Evolutionary conservation across 2,329 filamentous ascomycete species (phyloP).

Genomic region (Penicillium glabrum): DNA sequence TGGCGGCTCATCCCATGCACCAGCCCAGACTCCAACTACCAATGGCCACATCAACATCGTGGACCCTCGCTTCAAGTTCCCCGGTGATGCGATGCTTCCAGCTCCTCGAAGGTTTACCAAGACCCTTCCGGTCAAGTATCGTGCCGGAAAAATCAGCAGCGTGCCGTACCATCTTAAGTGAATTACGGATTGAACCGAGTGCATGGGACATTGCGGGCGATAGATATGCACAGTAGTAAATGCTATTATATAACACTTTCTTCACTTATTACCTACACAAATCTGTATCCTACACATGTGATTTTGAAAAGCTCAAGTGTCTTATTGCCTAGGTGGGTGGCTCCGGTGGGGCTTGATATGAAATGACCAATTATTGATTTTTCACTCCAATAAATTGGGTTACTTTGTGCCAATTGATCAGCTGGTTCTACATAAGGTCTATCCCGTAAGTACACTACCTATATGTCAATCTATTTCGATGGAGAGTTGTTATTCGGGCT

Average conservation of each 20-base stretch:
- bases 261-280: not conserved
- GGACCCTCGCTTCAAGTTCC: constrained; percentile 83
- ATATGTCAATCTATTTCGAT: no score
- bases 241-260: constrained; percentile 6
- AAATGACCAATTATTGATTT: not conserved
- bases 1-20: constrained; percentile 44
- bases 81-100: constrained; percentile 76
- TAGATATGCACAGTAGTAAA: constrained; percentile 27
- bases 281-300: not conserved
- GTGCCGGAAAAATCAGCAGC: constrained; percentile 89
- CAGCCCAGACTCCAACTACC: constrained; percentile 25
- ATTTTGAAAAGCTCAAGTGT: not conserved
- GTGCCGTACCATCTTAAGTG: constrained; percentile 78
- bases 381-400: not conserved
- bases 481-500: no score
- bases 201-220: constrained; percentile 25
- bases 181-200: constrained; percentile 30
- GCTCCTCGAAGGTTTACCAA: constrained; percentile 77
- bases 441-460: no score
- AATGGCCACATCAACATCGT: constrained; percentile 58
- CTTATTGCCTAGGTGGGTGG: not conserved
- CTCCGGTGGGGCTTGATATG: not conserved
- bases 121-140: constrained; percentile 66
- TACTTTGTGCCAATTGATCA: not conserved
- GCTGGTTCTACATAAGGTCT: not conserved